Base-by-base conservation (phyloP, 169 alveolate species). In the Neospora caninum region DNA sequence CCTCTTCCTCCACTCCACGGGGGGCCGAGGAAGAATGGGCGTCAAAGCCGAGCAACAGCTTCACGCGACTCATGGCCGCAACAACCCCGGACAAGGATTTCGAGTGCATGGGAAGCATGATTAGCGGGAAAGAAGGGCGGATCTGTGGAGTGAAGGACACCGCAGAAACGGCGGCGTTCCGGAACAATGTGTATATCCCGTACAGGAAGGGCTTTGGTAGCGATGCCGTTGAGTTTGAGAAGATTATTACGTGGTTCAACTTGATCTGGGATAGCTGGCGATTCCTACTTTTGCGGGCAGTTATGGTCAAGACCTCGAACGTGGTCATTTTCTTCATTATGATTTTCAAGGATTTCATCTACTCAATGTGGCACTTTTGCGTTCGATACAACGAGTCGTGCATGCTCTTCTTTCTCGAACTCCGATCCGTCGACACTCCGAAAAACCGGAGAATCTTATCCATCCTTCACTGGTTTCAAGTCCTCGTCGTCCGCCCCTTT, bases 191-290 rank as follows among this genome's bases (percentile, higher is more conserved):
- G 54, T 82, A 82, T 29, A 82, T 82, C 27, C 89, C 89, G 69
- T 41, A 82, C 67, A 4, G 53, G 13, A 82, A 82, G 89, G 89
- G 89, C 69, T 82, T 82, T 82, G 95, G 95, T 31, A 88, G 92
- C 54, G 95, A 92, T 58, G 92, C 95, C 39, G 73, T 92, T 1
- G 95, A 92, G 82, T 84, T 92, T 80, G 95, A 92, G 45, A 92
- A 92, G 67, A 92, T 92, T 25, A 49, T 84, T 0, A 82, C 92
- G 78, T 92, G 95, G 88, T 84, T 92, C 39, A 73, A 88, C 38
- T 82, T 92, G 88, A 80, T 92, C 88, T 92, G 95, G 95, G 95
- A 92, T 58, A 42, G 92, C 67, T 92, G 95, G 95, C 67, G 95
- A 38, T 92, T 82, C 80, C 69, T 92, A 29, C 92, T 92, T 4